Conservation (phyloP, 306 rosid genomes). For the Cucumis sativus region DNA sequence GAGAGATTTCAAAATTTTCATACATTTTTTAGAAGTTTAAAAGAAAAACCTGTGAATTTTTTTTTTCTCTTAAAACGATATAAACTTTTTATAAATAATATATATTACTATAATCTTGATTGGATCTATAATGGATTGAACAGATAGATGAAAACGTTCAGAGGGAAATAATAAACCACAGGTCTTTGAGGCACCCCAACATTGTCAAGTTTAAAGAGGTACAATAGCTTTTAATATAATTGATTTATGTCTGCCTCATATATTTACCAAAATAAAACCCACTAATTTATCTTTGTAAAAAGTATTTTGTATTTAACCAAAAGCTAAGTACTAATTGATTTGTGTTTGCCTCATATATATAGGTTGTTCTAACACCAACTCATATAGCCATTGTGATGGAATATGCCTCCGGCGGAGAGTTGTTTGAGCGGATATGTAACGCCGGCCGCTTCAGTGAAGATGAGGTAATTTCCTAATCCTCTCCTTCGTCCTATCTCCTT, state of each 20-base stretch:
- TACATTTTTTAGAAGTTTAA: too few relatives aligned
- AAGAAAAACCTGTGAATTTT: too few relatives aligned
- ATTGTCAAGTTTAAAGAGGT: background rate
- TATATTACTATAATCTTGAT: too few relatives aligned
- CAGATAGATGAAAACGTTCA: background rate
- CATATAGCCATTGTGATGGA: background rate
- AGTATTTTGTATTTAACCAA: too few relatives aligned
- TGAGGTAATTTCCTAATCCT: background rate
- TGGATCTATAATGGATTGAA: background rate
- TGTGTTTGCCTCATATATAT: background rate
- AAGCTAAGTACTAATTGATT: too few relatives aligned
- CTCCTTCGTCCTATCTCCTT: too few relatives aligned
- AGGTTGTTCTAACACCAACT: background rate
- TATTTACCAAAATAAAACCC: background rate
- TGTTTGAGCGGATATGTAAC: background rate
- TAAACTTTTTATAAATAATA: too few relatives aligned
- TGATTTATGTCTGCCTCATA: background rate
- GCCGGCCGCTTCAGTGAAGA: background rate
- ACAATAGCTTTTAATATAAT: background rate
- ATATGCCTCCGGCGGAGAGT: background rate
- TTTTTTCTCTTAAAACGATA: too few relatives aligned
- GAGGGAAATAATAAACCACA: slow-evolving; percentile 1
- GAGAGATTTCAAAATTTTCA: too few relatives aligned
- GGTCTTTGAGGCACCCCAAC: background rate
- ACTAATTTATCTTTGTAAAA: too few relatives aligned